Conservation (phyloP, 2,329 filamentous ascomycete species). For the Dactylella cylindrospora region DNA sequence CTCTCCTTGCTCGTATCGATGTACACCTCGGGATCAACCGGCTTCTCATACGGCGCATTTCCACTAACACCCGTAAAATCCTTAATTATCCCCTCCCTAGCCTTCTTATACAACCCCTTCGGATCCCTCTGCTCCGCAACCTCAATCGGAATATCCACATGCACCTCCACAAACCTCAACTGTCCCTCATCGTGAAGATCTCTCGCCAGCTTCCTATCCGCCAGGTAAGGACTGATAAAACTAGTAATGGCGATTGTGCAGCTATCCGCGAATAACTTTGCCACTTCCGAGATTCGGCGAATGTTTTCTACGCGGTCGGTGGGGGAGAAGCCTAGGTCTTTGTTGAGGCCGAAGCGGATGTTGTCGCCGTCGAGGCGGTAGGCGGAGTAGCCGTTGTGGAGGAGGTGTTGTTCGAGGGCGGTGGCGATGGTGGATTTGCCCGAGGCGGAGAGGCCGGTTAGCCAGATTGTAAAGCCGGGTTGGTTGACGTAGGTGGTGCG, state of each 20-base stretch:
- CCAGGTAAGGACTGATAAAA: slow-evolving; percentile 93
- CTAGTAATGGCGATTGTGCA: slow-evolving; percentile 86
- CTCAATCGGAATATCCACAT: slow-evolving; percentile 84
- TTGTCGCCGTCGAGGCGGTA: slow-evolving; percentile 97
- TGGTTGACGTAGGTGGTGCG: slow-evolving; percentile 75
- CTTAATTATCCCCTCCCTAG: slow-evolving; percentile 87
- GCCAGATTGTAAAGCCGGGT: slow-evolving; percentile 92
- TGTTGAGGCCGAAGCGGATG: slow-evolving; percentile 96
- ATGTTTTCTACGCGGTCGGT: slow-evolving; percentile 97
- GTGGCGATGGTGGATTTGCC: slow-evolving; percentile 97
- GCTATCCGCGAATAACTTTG: slow-evolving; percentile 92
- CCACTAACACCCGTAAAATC: slow-evolving; percentile 89
- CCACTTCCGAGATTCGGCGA: slow-evolving; percentile 84
- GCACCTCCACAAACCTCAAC: slow-evolving; percentile 90
- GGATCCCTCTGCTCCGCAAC: slow-evolving; percentile 93
- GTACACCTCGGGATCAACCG: slow-evolving; percentile 79
- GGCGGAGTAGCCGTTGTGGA: slow-evolving; percentile 77
- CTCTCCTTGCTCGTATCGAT: slow-evolving; percentile 78
- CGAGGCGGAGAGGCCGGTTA: slow-evolving; percentile 92
- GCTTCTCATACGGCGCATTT: slow-evolving; percentile 83
- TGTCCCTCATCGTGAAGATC: slow-evolving; percentile 69
- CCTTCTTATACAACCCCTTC: slow-evolving; percentile 98
- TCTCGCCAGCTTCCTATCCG: slow-evolving; percentile 80
- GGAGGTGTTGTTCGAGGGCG: slow-evolving; percentile 92
- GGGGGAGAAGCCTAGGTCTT: slow-evolving; percentile 92